These are phyloP conservation scores for Alternaria sp. DNA, from an alignment of 2,329 filamentous ascomycete genomes.

Conservation along the genomic window DNA sequence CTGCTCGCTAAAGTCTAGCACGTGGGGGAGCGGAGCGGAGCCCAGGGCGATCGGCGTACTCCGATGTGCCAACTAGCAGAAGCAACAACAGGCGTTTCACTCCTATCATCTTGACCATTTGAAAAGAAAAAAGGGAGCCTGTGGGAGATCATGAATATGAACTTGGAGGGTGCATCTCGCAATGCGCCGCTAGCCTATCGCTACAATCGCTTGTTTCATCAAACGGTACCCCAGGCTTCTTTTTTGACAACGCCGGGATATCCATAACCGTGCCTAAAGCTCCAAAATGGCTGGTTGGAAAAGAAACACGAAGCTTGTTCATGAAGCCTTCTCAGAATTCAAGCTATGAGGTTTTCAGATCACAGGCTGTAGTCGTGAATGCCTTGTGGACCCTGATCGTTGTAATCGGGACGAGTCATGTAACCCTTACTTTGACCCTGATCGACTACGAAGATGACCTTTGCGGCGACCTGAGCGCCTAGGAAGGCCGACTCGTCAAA, in stretches of 20 bases:
- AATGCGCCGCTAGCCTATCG: conserved; percentile 26
- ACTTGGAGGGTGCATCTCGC: conserved; percentile 9
- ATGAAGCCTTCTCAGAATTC: neutral
- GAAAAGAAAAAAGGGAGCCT: neutral
- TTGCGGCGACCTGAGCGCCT: conserved; percentile 85
- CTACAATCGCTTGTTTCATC: conserved; percentile 7
- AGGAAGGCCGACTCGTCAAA: conserved; percentile 86
- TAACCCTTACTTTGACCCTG: conserved; percentile 73
- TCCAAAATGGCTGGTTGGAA: conserved; percentile 23
- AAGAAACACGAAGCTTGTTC: conserved; percentile 10
- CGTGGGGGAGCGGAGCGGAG: conserved; percentile 26
- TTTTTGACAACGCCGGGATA: conserved; percentile 30
- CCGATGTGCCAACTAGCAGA: conserved; percentile 21
- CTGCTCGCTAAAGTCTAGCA: conserved; percentile 29
- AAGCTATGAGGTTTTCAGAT: neutral
- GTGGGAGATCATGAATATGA: conserved; percentile 3
- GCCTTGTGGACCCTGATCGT: conserved; percentile 69
- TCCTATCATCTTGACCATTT: neutral
- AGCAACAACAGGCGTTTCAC: conserved; percentile 19
- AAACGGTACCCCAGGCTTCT: conserved; percentile 7
- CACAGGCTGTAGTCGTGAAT: conserved; percentile 65
- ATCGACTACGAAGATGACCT: conserved; percentile 74
- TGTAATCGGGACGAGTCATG: conserved; percentile 73
- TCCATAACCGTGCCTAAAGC: conserved; percentile 33
- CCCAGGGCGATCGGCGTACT: conserved; percentile 26